These are phyloP conservation scores for Polyporus arcularius DNA, from an alignment of 768 basidiomycete species.

Conservation along the genomic window DNA sequence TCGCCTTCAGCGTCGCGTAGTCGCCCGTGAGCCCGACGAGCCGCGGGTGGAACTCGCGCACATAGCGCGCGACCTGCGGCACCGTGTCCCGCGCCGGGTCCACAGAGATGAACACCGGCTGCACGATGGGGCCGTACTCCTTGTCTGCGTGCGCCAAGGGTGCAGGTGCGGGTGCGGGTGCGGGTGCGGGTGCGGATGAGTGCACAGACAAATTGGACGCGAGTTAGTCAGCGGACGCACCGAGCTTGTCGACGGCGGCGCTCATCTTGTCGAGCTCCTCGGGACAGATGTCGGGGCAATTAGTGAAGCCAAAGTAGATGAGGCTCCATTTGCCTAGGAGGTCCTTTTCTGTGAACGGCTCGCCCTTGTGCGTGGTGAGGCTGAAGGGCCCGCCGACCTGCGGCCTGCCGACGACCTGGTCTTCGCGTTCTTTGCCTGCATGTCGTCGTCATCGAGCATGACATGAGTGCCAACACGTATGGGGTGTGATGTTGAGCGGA, in stretches of 20 bases:
- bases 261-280: conserved; percentile 97
- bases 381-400: conserved; percentile 90
- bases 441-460: not conserved
- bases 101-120: conserved; percentile 93
- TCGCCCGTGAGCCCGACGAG: conserved; percentile 87
- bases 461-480: not conserved
- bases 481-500: not conserved
- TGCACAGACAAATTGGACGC: too few species aligned
- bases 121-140: conserved; percentile 68
- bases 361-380: conserved; percentile 64
- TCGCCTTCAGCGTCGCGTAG: conserved; percentile 81
- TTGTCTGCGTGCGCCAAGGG: conserved; percentile 70
- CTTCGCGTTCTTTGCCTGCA: conserved; percentile 72
- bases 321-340: conserved; percentile 90
- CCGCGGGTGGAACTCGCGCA: conserved; percentile 87
- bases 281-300: conserved; percentile 99
- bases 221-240: conserved; percentile 43
- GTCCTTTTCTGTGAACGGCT: conserved; percentile 78
- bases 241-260: conserved; percentile 66
- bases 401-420: conserved; percentile 78
- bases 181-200: too few species aligned
- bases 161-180: too few species aligned
- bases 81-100: conserved; percentile 90
- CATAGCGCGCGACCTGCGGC: conserved; percentile 60
- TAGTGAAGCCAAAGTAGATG: conserved; percentile 98